Conservation (phyloP, 768 basidiomycete species). For the Tricholomella constricta region DNA sequence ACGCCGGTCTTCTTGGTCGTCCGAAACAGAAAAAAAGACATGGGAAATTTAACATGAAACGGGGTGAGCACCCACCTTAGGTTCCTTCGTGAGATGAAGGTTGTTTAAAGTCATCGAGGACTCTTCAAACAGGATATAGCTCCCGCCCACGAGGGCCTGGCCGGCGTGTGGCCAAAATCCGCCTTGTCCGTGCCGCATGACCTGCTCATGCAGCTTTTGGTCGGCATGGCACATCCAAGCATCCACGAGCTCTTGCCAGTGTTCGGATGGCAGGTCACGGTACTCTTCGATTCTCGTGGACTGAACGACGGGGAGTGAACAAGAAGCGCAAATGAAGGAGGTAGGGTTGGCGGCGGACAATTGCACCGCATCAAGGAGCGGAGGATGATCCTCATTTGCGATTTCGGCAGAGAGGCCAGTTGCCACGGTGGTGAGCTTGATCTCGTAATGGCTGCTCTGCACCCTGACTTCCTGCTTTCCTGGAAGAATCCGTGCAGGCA, state of each 20-base stretch:
- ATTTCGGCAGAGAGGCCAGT: conserved; percentile 22
- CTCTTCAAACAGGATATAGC: conserved; percentile 81
- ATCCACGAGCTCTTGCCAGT: conserved; percentile 97
- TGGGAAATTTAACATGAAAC: conserved; percentile 10
- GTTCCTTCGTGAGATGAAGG: conserved; percentile 43
- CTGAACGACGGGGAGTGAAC: conserved; percentile 75
- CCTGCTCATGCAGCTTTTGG: conserved; percentile 75
- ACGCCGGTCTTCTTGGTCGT: conserved; percentile 92
- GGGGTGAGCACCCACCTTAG: conserved; percentile 54
- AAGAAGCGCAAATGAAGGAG: conserved; percentile 76
- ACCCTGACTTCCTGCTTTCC: conserved; percentile 63
- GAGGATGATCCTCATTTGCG: conserved; percentile 32
- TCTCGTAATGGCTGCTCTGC: conserved; percentile 65
- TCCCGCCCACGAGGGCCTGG: conserved; percentile 86
- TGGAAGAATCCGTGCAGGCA: conserved; percentile 56
- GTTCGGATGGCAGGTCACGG: conserved; percentile 89
- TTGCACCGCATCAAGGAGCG: conserved; percentile 72
- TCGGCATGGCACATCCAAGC: conserved; percentile 98
- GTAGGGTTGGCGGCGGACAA: conserved; percentile 56
- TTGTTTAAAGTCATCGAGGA: conserved; percentile 56
- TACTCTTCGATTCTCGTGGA: conserved; percentile 53
- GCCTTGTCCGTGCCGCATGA: conserved; percentile 54
- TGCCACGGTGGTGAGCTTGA: conserved; percentile 57
- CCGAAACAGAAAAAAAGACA: conserved; percentile 40
- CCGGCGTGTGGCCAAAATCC: conserved; percentile 80